Conservation (phyloP, 371 early-diverging fungal genomes). For the Choanephora cucurbitarum region DNA sequence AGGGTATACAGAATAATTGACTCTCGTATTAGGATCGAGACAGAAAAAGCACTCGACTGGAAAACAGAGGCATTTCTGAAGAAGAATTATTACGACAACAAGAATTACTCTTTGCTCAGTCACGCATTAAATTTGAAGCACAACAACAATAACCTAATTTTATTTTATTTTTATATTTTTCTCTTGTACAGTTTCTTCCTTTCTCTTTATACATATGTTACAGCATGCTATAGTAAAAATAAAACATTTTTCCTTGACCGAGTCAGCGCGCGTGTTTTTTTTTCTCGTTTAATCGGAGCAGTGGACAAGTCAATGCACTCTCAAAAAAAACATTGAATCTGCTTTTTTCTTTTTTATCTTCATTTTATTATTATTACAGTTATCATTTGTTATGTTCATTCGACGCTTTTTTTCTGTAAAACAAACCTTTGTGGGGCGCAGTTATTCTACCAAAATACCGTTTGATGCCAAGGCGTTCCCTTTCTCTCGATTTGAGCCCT, state of each 20-base stretch:
- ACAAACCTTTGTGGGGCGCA: no score
- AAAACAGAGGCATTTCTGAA: constrained; percentile 86
- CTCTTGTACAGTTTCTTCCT: constrained; percentile 17
- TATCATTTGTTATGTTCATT: no score
- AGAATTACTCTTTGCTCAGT: constrained; percentile 92
- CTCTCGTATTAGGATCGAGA: constrained; percentile 75
- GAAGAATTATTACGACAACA: constrained; percentile 93
- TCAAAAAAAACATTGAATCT: neutral
- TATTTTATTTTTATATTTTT: constrained; percentile 1
- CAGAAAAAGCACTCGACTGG: constrained; percentile 82
- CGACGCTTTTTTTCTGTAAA: no score
- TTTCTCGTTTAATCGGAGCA: neutral
- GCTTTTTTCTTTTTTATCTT: neutral
- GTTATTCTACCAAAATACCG: constrained; percentile 27
- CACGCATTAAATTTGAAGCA: constrained; percentile 74
- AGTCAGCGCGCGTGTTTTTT: constrained; percentile 6
- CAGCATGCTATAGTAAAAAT: no score
- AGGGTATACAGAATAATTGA: neutral
- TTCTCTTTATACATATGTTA: constrained; percentile 1
- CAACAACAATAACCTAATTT: constrained; percentile 48
- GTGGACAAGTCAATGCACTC: neutral
- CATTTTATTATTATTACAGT: neutral
- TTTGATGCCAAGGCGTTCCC: constrained; percentile 45
- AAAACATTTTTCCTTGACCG: constrained; percentile 6
- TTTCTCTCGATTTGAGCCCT: constrained; percentile 47